These are phyloP conservation scores for Xylogone sp. DNA, from an alignment of 2,329 filamentous ascomycete genomes.

Conservation along the genomic window DNA sequence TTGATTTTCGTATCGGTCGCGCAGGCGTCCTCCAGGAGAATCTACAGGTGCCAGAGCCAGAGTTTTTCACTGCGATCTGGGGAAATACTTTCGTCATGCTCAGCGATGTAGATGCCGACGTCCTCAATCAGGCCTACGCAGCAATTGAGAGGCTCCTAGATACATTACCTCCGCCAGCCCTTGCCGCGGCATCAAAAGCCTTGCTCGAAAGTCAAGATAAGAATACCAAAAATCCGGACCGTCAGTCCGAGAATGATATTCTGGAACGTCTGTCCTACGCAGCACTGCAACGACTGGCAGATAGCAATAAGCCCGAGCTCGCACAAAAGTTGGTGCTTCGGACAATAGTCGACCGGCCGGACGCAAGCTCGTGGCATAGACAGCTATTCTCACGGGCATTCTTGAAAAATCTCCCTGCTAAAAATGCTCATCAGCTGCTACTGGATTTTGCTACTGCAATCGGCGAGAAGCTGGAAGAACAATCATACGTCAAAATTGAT, in stretches of 20 bases:
- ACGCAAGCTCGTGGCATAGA: constrained; percentile 39
- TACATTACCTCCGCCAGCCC: constrained; percentile 7
- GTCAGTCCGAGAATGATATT: constrained; percentile 5
- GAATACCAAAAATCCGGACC: constrained; percentile 6
- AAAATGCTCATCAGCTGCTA: constrained; percentile 26
- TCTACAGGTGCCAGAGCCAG: background rate
- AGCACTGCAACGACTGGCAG: constrained; percentile 19
- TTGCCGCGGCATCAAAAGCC: constrained; percentile 5
- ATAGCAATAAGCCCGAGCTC: constrained; percentile 28
- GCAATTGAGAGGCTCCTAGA: constrained; percentile 1
- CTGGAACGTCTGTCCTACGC: constrained; percentile 22
- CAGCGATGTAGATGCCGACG: constrained; percentile 3
- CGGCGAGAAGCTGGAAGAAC: constrained; percentile 22
- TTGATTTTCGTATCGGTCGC: constrained; percentile 4
- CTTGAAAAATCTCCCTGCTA: constrained; percentile 28
- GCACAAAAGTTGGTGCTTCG: constrained; percentile 24
- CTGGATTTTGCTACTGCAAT: constrained; percentile 26
- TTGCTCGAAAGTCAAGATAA: constrained; percentile 10
- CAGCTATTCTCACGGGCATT: constrained; percentile 27
- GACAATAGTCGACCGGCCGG: constrained; percentile 27
- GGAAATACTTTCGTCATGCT: constrained; percentile 9
- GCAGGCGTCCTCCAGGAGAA: constrained; percentile 5
- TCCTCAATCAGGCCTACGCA: constrained; percentile 3
- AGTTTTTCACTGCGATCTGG: constrained; percentile 9
- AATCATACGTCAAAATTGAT: constrained; percentile 12